Base-by-base conservation (phyloP, 1,284 basidiomycete species). In the Anthracocystis walkeri region DNA sequence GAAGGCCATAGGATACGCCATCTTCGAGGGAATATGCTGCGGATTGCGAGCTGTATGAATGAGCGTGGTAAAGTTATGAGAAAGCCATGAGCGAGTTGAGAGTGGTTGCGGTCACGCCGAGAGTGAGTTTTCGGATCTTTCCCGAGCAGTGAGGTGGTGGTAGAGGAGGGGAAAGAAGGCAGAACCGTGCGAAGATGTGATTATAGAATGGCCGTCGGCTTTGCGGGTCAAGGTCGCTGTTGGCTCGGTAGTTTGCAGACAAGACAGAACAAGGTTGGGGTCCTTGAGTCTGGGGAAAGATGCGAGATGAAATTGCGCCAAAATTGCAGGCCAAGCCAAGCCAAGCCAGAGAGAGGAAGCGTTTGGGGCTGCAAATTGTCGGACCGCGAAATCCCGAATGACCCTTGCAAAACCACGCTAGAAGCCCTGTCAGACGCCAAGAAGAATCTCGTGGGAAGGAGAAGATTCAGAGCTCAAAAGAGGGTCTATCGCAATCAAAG, bases 1-100 rank as follows among this genome's bases (percentile, higher is more conserved):
- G 35, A 65, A 75, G 3, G 52, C 62, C 54, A 75, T 67, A 20
- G 72, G 66, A 55, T 60, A 64, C 40, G 68, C 58, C 71, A 68
- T 68, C 10, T 0, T 8, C 58, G 68, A 49, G 27, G 25, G 18
- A 44, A 38, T 12, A n/a, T 38, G 38, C 20, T 42, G 20, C 42
- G 25, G 27, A n/a, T 18, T 6, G 27, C 27, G 27, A 48, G 46
- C 46, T 29, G 46, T 18, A 48, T 48, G 46, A 8, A 29, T 27
- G 25, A 6, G 25, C 16, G 16, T 2, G 18, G 46, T 2, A 27
- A 7, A 16, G 7, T 48, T 38, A 38, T 3, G 46, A 18, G 16
- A 27, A 27, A 4, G 45, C 46, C 45, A 46, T 46, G 23, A 23
- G 4, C 4, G 25, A 7, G 14, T 46, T 6, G 23, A 20, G 44